Evolutionary conservation across 148 eudicot species (phyloP).

Genomic region (Suaeda aralocaspica): DNA sequence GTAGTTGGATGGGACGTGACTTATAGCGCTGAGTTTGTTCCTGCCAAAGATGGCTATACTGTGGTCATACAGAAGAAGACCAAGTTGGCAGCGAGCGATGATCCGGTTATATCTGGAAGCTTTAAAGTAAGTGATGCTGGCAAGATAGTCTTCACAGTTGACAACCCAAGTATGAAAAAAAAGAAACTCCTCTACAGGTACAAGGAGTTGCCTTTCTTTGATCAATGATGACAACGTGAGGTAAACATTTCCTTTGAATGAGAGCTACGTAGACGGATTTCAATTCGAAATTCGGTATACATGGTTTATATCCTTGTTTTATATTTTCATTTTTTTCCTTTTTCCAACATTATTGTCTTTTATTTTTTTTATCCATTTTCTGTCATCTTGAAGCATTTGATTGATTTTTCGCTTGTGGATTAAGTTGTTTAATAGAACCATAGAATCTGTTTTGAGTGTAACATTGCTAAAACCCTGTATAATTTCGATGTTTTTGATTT

Average conservation of each 20-base stretch:
- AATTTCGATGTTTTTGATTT: conserved; percentile 9
- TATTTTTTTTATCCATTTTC: conserved; percentile 7
- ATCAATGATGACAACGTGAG: conserved; percentile 31
- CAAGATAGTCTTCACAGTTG: conserved; percentile 68
- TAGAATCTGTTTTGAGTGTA: conserved; percentile 22
- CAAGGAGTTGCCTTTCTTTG: conserved; percentile 57
- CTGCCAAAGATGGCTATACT: conserved; percentile 60
- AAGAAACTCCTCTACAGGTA: conserved; percentile 88
- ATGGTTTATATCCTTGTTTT: conserved; percentile 3
- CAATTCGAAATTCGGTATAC: not conserved
- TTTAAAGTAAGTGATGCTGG: conserved; percentile 67
- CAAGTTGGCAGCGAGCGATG: conserved; percentile 60
- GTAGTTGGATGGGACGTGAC: conserved; percentile 96
- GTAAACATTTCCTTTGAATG: conserved; percentile 4
- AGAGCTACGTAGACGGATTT: conserved; percentile 17
- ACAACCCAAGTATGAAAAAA: conserved; percentile 72
- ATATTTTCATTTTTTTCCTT: not conserved
- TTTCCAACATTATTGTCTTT: not conserved
- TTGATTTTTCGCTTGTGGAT: conserved; percentile 8
- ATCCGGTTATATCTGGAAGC: conserved; percentile 63
- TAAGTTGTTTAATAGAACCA: not conserved
- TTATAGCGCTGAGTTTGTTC: conserved; percentile 83
- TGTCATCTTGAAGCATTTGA: conserved; percentile 8
- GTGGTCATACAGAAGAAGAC: conserved; percentile 73
- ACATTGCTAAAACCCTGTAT: conserved; percentile 21